phyloP scores from a whole-genome alignment of 805 yeast genomes.

The Zygosaccharomyces pseudorouxii region DNA sequence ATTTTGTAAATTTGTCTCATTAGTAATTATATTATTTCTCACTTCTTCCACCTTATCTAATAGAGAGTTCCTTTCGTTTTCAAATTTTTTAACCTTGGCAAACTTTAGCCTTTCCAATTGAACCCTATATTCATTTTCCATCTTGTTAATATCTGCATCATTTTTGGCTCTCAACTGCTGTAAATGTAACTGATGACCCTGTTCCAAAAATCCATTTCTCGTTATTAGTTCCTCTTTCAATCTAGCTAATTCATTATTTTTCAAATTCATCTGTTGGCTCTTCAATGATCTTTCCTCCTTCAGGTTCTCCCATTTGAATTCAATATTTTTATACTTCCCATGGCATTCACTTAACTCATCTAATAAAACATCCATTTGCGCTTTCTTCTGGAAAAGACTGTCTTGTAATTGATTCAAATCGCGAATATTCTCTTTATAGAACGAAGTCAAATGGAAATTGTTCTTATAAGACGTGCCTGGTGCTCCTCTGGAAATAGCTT shows the following conservation, averaged over 20 bases:
- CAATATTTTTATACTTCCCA: slow-evolving; percentile 20
- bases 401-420: slow-evolving; percentile 31
- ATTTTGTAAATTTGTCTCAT: slow-evolving; percentile 17
- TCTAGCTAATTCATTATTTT: slow-evolving; percentile 33
- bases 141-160: slow-evolving; percentile 37
- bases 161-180: slow-evolving; percentile 34
- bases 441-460: slow-evolving; percentile 25
- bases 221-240: slow-evolving; percentile 28
- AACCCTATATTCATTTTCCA: slow-evolving; percentile 33
- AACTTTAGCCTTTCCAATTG: slow-evolving; percentile 40
- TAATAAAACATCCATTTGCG: slow-evolving; percentile 22
- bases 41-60: slow-evolving; percentile 32
- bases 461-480: neutral
- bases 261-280: slow-evolving; percentile 28
- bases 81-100: slow-evolving; percentile 33
- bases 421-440: slow-evolving; percentile 31
- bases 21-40: slow-evolving; percentile 22
- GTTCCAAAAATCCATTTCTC: slow-evolving; percentile 23
- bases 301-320: slow-evolving; percentile 28
- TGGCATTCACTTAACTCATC: slow-evolving; percentile 23
- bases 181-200: slow-evolving; percentile 35
- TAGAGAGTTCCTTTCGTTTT: slow-evolving; percentile 30
- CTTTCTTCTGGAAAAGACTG: slow-evolving; percentile 24
- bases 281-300: slow-evolving; percentile 27
- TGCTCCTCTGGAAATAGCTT: neutral